Percentiles rank a stretch among this genome's conserved stretches.
Conservation (phyloP, 306 rosid species). For the Inga oerstediana region DNA sequence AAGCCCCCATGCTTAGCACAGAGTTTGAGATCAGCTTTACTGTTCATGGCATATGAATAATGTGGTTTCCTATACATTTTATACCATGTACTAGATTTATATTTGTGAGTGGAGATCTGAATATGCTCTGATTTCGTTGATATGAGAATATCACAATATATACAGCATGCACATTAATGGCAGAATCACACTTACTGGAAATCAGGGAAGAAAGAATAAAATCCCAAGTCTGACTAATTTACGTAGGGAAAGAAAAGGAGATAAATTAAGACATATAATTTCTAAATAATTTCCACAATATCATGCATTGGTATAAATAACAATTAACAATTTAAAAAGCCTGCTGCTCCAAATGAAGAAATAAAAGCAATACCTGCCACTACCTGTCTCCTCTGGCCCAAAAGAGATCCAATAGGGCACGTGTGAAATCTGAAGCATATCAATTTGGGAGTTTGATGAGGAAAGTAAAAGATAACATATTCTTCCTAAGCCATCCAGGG, state of each 20-base stretch:
- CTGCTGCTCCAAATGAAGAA: conserved; percentile 1
- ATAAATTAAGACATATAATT: too few relatives aligned
- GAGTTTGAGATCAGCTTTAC: not conserved
- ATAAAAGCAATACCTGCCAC: not conserved
- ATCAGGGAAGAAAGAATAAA: too few relatives aligned
- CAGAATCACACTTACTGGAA: too few relatives aligned
- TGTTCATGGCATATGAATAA: not conserved
- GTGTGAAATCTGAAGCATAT: conserved; percentile 1
- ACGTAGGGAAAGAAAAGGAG: too few relatives aligned
- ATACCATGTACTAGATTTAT: not conserved
- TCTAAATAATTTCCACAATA: too few relatives aligned
- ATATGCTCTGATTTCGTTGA: not conserved
- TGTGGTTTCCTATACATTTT: not conserved
- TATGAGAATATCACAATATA: too few relatives aligned
- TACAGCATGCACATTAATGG: too few relatives aligned
- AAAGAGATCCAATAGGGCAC: conserved; percentile 7
- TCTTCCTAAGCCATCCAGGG: not conserved
- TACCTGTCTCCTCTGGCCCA: not conserved
- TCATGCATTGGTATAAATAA: too few relatives aligned
- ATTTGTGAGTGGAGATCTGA: not conserved
- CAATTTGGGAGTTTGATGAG: conserved; percentile 20
- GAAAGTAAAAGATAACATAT: conserved; percentile 14
- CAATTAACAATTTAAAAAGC: not conserved
- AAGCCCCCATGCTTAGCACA: not conserved
- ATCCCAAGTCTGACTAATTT: too few relatives aligned